Evolutionary conservation across 495 filamentous ascomycete genomes (phyloP), one percentile per base, ranked within the genome.

Genomic region (Chaetomidium leptoderma): DNA sequence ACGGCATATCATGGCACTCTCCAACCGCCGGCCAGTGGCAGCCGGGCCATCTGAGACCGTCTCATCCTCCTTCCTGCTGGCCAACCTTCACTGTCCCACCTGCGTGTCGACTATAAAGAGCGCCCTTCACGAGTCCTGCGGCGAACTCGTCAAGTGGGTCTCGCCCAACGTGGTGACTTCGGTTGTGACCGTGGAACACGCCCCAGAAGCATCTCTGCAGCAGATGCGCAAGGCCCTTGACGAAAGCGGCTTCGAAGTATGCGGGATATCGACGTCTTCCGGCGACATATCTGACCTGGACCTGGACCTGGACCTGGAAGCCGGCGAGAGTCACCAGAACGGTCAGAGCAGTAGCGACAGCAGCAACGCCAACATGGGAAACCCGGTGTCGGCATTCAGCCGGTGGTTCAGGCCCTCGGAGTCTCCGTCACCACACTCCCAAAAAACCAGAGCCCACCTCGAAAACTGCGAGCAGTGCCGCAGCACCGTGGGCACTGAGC

Each of bases 61-160:
- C 45, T 78, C 76, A 23, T 76, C 72, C n/a, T 73, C 76, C 21
- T 76, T 80, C 58, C 64, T 81, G 23, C 66, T 82, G 45, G 71
- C 72, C 48, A 85, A 85, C 71, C 72, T 86, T 16, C 83, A 86
- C 63, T 86, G 83, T 72, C 78, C 81, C 29, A 80, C 82, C 47
- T 86, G 83, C 60, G 76, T 84, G 19, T 76, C 76, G 21, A 70
- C 74, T 61, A 84, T 86, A 67, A 73, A 80, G 63, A 63, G 73
- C 42, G 72, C 70, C 59, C 60, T 84, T 32, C 64, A 64, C 49
- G 69, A 59, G 13, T 59, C 73, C 7, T 73, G 74, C 14, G 60
- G 68, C 16, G 73, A 68, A 24, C 59, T 59, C 26, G 68, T 82
- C 40, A 59, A 58, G 51, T 80, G 76, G 73, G 74, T 84, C 8